Evolutionary conservation across 352 stramenopile genomes (phyloP), one percentile per base, ranked within the genome.

Genomic region (Globisporangium perplexum): DNA sequence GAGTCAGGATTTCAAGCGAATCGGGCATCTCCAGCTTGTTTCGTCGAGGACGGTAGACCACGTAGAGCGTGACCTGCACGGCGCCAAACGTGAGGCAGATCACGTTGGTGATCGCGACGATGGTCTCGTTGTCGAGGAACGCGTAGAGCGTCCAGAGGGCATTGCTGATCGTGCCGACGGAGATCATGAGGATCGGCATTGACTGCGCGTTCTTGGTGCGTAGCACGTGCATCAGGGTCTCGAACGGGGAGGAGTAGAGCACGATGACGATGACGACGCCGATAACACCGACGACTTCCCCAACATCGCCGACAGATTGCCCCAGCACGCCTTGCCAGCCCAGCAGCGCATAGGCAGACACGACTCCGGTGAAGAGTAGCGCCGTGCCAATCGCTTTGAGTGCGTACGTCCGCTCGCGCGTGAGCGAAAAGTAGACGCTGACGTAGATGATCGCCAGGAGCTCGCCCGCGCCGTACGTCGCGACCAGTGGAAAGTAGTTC

Each of bases 241-340:
- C 72, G 28, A 90, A 65, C 1, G 78, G 78, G 4, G 78, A 85
- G 38, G 70, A 61, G 59, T 84, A 89, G 48, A 86, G 54, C 35
- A 76, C 55, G 38, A 85, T 58, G 20, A 69, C 79, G 47, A 76
- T 77, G 22, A 52, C 53, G 11, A 72, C 69, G 7, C 60, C 68
- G 28, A 82, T 59, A 43, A 61, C 82, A 20, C 77, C 77, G 28
- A 68, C 39, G 28, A 53, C 43, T 22, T 64, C 50, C 33, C 55
- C 30, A 47, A 65, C 49, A 44, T 69, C 23, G 24, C 61, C 24
- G 6, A 36, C 8, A 0, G 59, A 50, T 22, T 53, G 53, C 7
- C 26, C n/a, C 23, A 38, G 14, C 17, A 59, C 33, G 11, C 44
- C 44, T 20, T 33, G 26, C 14, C 24, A 38, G 20, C 45, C 53